Percentiles rank a stretch among this genome's conserved stretches.
Conservation (phyloP, 768 basidiomycete genomes). For the Amanita exitialis region DNA sequence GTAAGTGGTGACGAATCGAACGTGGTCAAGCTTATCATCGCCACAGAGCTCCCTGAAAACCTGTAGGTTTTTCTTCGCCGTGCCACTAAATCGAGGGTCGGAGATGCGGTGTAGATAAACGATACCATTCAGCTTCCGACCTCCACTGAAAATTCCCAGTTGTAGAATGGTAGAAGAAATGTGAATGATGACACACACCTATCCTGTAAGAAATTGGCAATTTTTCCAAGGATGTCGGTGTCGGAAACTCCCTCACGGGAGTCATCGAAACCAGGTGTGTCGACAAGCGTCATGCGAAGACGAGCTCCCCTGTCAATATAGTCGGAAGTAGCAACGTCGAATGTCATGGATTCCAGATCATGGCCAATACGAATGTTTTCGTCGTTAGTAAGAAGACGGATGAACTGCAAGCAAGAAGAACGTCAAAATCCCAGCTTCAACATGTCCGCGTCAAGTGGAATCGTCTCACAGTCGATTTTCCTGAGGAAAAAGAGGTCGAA, state of each 20-base stretch:
- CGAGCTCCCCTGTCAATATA: background rate
- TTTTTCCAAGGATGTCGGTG: slow-evolving; percentile 24
- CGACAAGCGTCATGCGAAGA: slow-evolving; percentile 22
- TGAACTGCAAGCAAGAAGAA: slow-evolving; percentile 20
- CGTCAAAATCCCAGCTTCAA: background rate
- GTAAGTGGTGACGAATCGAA: slow-evolving; percentile 36
- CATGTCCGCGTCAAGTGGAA: background rate
- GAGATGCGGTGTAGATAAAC: slow-evolving; percentile 33
- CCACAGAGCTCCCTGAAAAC: slow-evolving; percentile 40
- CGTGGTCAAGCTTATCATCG: slow-evolving; percentile 30
- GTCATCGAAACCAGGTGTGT: slow-evolving; percentile 38
- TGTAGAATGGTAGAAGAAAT: background rate
- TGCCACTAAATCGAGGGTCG: slow-evolving; percentile 28
- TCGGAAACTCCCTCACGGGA: slow-evolving; percentile 18
- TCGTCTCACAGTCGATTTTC: background rate
- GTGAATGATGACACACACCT: slow-evolving; percentile 9
- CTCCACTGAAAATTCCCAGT: background rate
- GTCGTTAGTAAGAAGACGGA: slow-evolving; percentile 26
- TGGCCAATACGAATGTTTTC: slow-evolving; percentile 24
- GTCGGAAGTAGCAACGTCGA: slow-evolving; percentile 13
- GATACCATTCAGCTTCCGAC: slow-evolving; percentile 25
- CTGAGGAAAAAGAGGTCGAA: background rate
- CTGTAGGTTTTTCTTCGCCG: slow-evolving; percentile 31
- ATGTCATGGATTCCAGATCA: slow-evolving; percentile 29
- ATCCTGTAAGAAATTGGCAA: slow-evolving; percentile 14